Evolutionary conservation across 2,329 filamentous ascomycete species (phyloP), one percentile per base, ranked within the genome.

Genomic region (Metarhizium album): DNA sequence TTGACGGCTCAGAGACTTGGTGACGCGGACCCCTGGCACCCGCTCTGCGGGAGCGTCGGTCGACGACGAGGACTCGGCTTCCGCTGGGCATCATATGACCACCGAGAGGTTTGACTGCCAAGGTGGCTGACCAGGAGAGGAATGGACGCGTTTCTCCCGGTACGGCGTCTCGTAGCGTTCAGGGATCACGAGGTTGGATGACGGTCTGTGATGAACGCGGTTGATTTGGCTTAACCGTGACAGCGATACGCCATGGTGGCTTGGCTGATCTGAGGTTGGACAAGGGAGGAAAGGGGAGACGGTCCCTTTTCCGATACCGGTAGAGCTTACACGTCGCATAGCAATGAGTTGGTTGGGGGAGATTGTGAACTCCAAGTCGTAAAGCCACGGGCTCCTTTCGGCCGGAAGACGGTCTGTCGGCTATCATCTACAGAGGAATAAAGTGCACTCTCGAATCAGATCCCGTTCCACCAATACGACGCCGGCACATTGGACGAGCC

Each of bases 381-480:
- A 35, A 13, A 16, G 5, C 11, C 2, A 35, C 11, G 33, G 9
- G 11, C 27, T 2, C 27, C 27, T 9, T 9, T 9, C n/a, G n/a
- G n/a, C n/a, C n/a, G 7, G 27, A 11, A 8, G 11, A 29, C 7
- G 7, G 27, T 29, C 27, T 9, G 27, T 29, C 27, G 27, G 27
- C 27, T 35, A 13, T 13, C 33, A 13, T 16, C 33, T 16, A 13
- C 11, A 35, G 33, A 14, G 14, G 33, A n/a, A 4, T 16, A 13
- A 29, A 35, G 16, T 13, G 33, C 33, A n/a, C 4, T 35, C 33
- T 35, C 33, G 33, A 16, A 35, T 35, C 33, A 50, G 3, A 50
- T 23, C 11, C 48, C 48, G 18, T 22, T 46, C 84, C 84, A 88
- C 74, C 80, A 86, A 54, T 74, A 75, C 2, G 81, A 82, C 70